Evolutionary conservation across 139 green algal genomes (phyloP).

Genomic region (Spirogloea muscicola): DNA sequence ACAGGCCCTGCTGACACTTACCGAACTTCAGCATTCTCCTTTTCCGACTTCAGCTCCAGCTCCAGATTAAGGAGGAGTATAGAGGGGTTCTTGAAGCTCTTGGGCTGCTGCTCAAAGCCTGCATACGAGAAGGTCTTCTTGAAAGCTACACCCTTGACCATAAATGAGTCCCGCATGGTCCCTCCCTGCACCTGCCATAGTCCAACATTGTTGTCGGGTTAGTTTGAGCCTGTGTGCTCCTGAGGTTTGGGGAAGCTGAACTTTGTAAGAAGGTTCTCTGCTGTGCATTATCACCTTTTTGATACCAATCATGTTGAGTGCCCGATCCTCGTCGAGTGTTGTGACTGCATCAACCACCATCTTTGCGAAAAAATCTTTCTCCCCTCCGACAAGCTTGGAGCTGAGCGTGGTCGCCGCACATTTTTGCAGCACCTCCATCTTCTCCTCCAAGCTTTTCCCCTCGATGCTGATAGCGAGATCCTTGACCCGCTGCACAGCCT

Average conservation of each 20-base stretch:
- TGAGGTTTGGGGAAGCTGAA: no score
- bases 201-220: no score
- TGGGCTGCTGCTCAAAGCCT: constrained; percentile 99
- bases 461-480: constrained; percentile 79
- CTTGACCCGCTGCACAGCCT: constrained; percentile 68
- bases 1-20: no score
- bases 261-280: no score
- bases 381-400: constrained; percentile 90
- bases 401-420: constrained; percentile 92
- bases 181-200: constrained; percentile 77
- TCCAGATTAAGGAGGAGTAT: constrained; percentile 98
- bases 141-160: constrained; percentile 97
- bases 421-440: constrained; percentile 77
- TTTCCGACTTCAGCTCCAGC: constrained; percentile 96
- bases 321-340: constrained; percentile 75
- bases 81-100: constrained; percentile 83
- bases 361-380: constrained; percentile 96
- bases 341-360: constrained; percentile 95
- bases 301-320: constrained; percentile 87
- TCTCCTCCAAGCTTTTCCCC: constrained; percentile 64
- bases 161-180: constrained; percentile 89
- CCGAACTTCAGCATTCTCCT: constrained; percentile 92
- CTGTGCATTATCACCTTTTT: constrained; percentile 85
- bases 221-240: no score
- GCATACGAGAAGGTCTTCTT: constrained; percentile 99